A percentile compares a stretch with the other conserved stretches of the same genome.
These are phyloP conservation scores for Carex kokanica DNA, from an alignment of 176 grass and related monocot genomes.

Conservation along the genomic window DNA sequence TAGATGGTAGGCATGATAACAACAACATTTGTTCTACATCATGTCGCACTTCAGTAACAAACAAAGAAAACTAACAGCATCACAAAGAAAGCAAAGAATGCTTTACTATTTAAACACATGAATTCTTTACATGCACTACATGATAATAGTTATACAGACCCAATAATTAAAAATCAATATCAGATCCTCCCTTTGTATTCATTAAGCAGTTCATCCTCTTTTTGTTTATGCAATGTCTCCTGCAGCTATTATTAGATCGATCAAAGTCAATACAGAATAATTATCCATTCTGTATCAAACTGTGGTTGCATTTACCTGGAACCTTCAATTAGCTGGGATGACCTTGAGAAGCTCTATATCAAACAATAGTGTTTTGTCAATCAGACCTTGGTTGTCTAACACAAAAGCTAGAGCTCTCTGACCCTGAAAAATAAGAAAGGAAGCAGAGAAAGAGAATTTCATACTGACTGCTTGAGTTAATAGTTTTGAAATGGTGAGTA, in stretches of 20 bases:
- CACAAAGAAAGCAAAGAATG: background rate
- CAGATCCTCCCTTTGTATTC: background rate
- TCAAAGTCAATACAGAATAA: conserved; percentile 8
- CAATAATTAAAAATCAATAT: background rate
- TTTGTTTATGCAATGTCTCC: background rate
- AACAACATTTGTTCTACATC: background rate
- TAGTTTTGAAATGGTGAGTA: background rate
- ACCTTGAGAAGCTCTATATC: conserved; percentile 96
- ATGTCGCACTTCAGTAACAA: background rate
- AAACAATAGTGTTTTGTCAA: conserved; percentile 93
- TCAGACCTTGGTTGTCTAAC: conserved; percentile 83
- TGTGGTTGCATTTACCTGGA: background rate
- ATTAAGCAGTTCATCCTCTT: background rate
- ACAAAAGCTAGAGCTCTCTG: conserved; percentile 96
- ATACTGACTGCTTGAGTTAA: background rate
- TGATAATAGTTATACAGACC: background rate
- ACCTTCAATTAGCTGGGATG: conserved; percentile 44
- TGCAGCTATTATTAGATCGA: background rate
- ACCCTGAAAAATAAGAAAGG: conserved; percentile 47
- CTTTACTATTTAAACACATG: background rate
- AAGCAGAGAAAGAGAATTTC: background rate
- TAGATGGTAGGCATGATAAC: background rate
- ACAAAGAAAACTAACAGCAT: background rate
- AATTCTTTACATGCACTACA: conserved; percentile 1
- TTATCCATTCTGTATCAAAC: background rate